phyloP scores from a whole-genome alignment of 768 basidiomycete species.

The Crucibulum laeve region DNA sequence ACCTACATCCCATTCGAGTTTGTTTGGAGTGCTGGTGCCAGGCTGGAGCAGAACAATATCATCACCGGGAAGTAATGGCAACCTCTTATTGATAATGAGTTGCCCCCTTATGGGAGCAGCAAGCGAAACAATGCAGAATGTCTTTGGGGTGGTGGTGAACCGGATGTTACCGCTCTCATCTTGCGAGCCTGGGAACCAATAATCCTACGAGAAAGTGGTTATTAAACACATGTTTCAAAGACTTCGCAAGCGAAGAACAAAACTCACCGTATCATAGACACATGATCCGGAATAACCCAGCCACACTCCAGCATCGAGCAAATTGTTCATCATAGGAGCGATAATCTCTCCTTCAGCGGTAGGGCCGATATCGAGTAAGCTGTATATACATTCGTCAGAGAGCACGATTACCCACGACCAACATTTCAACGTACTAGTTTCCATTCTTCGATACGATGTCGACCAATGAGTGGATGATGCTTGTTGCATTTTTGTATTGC shows the following conservation, averaged over 20 bases:
- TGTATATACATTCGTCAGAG: slow-evolving; percentile 12
- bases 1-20: too few species aligned
- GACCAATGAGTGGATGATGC: slow-evolving; percentile 46
- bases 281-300: slow-evolving; percentile 45
- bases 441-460: slow-evolving; percentile 63
- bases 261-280: slow-evolving; percentile 48
- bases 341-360: slow-evolving; percentile 52
- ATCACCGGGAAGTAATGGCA: slow-evolving; percentile 42
- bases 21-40: too few species aligned
- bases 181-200: slow-evolving; percentile 44
- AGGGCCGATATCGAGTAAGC: slow-evolving; percentile 50
- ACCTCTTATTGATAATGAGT: slow-evolving; percentile 29
- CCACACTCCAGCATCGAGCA: slow-evolving; percentile 50
- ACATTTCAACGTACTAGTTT: slow-evolving; percentile 39
- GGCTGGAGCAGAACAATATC: slow-evolving; percentile 35
- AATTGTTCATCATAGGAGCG: slow-evolving; percentile 38
- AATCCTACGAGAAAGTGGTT: slow-evolving; percentile 24
- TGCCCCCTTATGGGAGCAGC: slow-evolving; percentile 24
- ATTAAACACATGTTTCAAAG: background rate
- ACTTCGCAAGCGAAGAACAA: too few species aligned
- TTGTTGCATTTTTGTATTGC: slow-evolving; percentile 44
- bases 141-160: slow-evolving; percentile 45
- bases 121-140: slow-evolving; percentile 48
- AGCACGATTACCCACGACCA: background rate
- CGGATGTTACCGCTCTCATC: slow-evolving; percentile 26